A percentile compares a stretch with the other conserved stretches of the same genome.
Conservation (phyloP, 352 stramenopile species). For the Nannochloropsis limnetica region DNA sequence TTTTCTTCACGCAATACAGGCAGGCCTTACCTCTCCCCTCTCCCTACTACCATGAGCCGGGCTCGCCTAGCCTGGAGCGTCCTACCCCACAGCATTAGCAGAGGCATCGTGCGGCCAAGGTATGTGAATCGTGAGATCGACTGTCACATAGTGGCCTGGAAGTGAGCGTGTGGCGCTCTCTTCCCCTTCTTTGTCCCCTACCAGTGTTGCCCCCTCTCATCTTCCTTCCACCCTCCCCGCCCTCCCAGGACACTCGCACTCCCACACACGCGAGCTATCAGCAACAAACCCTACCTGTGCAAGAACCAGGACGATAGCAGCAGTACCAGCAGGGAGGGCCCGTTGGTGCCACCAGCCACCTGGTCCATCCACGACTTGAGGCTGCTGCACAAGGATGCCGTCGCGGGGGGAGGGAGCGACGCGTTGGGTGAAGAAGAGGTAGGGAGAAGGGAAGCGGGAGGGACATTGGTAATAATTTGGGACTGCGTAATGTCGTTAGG, state of each 20-base stretch:
- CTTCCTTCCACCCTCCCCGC: background rate
- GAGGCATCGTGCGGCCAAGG: background rate
- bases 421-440: background rate
- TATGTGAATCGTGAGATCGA: background rate
- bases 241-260: background rate
- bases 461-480: no score
- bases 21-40: background rate
- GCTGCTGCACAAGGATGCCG: slow-evolving; percentile 7
- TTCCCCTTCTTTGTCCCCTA: background rate
- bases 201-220: background rate
- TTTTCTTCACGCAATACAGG: background rate
- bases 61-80: background rate
- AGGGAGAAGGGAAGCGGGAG: background rate
- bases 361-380: slow-evolving; percentile 14
- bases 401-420: background rate
- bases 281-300: background rate
- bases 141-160: background rate
- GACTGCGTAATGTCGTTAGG: background rate
- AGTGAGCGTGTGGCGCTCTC: background rate
- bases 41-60: background rate
- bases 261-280: background rate
- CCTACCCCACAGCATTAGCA: background rate
- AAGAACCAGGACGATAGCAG: background rate
- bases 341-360: background rate
- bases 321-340: background rate